phyloP scores from a whole-genome alignment of 257 asterid species.

The Nicotiana undulata region DNA sequence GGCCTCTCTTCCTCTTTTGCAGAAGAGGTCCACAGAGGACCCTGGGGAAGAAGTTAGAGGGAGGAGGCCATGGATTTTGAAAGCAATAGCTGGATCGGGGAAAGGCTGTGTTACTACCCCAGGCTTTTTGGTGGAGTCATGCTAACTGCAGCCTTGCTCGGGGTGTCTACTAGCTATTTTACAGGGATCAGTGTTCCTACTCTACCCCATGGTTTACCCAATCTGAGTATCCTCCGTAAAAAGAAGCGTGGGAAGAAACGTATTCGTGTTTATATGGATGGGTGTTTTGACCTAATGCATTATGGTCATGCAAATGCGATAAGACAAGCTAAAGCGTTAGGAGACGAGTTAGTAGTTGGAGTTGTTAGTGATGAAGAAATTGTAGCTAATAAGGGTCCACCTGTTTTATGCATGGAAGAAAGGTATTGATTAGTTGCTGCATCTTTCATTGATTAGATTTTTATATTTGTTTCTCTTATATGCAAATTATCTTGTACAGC shows the following conservation, averaged over 20 bases:
- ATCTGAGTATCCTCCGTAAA: constrained; percentile 52
- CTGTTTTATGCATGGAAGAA: constrained; percentile 11
- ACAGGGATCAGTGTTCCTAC: constrained; percentile 57
- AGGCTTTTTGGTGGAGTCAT: constrained; percentile 85
- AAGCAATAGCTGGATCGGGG: constrained; percentile 70
- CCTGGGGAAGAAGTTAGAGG: constrained; percentile 8
- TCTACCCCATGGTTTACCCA: constrained; percentile 57
- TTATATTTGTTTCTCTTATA: background rate
- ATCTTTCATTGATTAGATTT: background rate
- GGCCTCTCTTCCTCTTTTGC: constrained; percentile 65
- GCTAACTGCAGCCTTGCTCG: constrained; percentile 83
- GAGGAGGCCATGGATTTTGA: constrained; percentile 58
- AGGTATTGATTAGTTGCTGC: constrained; percentile 34
- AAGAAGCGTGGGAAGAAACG: constrained; percentile 64
- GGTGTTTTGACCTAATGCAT: constrained; percentile 99
- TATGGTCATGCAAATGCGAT: constrained; percentile 98
- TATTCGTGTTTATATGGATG: constrained; percentile 97
- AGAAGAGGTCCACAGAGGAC: constrained; percentile 19
- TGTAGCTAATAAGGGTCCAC: constrained; percentile 22
- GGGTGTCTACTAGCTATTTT: constrained; percentile 77
- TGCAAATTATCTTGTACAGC: background rate
- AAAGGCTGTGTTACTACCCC: constrained; percentile 66
- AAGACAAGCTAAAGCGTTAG: constrained; percentile 97
- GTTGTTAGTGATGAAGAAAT: constrained; percentile 24
- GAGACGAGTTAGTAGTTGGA: constrained; percentile 48